Evolutionary conservation across 1,284 basidiomycete species (phyloP), one percentile per base, ranked within the genome.

Genomic region (Spongiforma sp.): DNA sequence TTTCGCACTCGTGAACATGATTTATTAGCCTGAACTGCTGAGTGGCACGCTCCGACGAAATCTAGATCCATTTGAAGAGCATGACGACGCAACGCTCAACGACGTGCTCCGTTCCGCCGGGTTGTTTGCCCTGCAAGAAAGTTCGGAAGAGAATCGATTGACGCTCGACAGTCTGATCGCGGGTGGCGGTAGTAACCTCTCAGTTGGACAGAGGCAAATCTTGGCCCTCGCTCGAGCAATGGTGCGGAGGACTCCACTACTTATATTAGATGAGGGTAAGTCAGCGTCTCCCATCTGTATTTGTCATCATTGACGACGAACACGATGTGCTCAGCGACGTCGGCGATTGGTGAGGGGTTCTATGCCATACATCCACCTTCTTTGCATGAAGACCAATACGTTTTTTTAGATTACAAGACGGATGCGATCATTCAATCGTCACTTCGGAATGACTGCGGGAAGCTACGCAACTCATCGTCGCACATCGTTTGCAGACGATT

Each of bases 191-290:
- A 75, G 81, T 19, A 93, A 93, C 70, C 79, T 93, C 33, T 88
- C 86, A 2, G 86, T 91, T 39, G 91, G 91, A 4, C 89, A 93
- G 71, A 80, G 90, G 6, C 91, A 93, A 72, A 87, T 85, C n/a
- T 34, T 82, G 33, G 82, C 83, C 1, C 77, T 85, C 6, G 85
- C 86, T 1, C 77, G 76, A 34, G 77, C 77, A 5, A 70, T 78
- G 36, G 69, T 77, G 9, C 65, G 75, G 19, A 57, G 65, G 43
- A 75, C 71, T 52, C 77, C 75, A 57, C 56, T 78, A 1, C 50
- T 77, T 24, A 75, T 78, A 36, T 59, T 78, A 6, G 77, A 78
- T 63, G 77, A 78, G 65, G 84, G 73, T 63, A 64, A 63, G 73
- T 72, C 50, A n/a, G 28, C 50, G 11, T 53, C 21, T n/a, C 26